Base-by-base conservation (phyloP, 2,329 filamentous ascomycete genomes). In the Colletotrichum falcatum region DNA sequence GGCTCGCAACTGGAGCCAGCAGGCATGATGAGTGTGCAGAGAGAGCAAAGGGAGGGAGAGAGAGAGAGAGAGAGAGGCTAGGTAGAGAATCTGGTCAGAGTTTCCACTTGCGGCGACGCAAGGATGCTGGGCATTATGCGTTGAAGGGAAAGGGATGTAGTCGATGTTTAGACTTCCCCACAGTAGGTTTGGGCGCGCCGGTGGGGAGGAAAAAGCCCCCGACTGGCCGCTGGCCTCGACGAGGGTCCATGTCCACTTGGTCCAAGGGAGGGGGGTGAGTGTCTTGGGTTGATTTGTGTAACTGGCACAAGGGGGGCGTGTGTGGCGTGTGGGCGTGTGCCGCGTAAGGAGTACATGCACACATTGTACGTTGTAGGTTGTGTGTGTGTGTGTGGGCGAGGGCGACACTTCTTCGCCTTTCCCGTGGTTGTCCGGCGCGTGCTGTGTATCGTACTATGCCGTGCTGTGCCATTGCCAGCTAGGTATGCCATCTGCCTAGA, bases 121-220 rank as follows among this genome's bases (percentile, higher is more conserved):
- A 72, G 72, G 75, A 75, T 72, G 75, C 76, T 75, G 76, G 72
- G 73, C 78, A 75, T 77, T 75, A 77, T 79, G 79, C 79, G 78
- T 79, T 76, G 76, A 77, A 75, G 73, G 73, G 73, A 72, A 70
- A 68, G 69, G 65, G 65, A 71, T 73, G 75, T 78, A 75, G 74
- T 76, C 72, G 75, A 76, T 75, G 76, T 77, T 77, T 77, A 78
- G 77, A 73, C 73, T 79, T 76, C 76, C 76, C 76, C 78, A 78
- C 76, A 76, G 73, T 73, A 77, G 75, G 75, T 75, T 77, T 78
- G 74, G 75, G 73, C 75, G 61, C 70, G 73, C 75, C 73, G 74
- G 73, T 72, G 61, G 70, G 72, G 53, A 30, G 33, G 33, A 72
- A 74, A 73, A 74, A 70, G 74, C 73, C 76, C 77, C 74, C 72